phyloP scores from a whole-genome alignment of 768 basidiomycete genomes.

The Floccularia luteovirens region DNA sequence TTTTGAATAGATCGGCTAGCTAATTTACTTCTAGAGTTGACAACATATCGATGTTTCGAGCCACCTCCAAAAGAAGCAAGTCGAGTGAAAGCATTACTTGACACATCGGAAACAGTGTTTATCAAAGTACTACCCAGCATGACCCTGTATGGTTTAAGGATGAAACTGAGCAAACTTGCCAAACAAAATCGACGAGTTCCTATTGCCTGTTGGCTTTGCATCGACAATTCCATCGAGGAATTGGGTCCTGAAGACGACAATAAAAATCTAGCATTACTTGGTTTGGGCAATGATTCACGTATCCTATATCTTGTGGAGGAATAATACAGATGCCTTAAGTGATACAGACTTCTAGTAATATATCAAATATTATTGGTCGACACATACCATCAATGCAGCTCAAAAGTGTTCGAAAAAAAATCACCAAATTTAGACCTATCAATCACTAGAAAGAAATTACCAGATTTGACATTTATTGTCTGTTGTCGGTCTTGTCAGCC shows the following conservation, averaged over 20 bases:
- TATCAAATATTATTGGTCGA: too few relatives aligned
- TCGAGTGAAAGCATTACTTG: conserved; percentile 1
- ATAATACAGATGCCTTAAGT: conserved; percentile 9
- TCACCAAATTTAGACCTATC: too few relatives aligned
- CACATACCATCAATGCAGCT: too few relatives aligned
- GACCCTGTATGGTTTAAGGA: conserved; percentile 54
- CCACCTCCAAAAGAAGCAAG: conserved; percentile 4
- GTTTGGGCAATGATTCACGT: conserved; percentile 49
- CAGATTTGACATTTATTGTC: too few relatives aligned
- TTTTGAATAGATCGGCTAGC: neutral
- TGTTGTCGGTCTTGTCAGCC: too few relatives aligned
- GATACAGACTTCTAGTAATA: too few relatives aligned
- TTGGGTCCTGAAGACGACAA: conserved; percentile 40
- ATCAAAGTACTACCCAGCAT: conserved; percentile 64
- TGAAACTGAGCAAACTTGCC: conserved; percentile 53
- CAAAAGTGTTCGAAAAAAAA: too few relatives aligned
- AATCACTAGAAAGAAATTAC: too few relatives aligned
- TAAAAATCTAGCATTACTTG: conserved; percentile 63
- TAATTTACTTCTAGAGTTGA: conserved; percentile 9
- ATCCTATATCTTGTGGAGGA: conserved; percentile 23
- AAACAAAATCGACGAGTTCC: conserved; percentile 20
- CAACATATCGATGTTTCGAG: conserved; percentile 13
- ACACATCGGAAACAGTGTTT: conserved; percentile 5
- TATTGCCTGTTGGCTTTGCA: conserved; percentile 47
- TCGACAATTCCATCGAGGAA: conserved; percentile 39